Evolutionary conservation across 1,284 basidiomycete species (phyloP).

Genomic region (Sparassis latifolia): DNA sequence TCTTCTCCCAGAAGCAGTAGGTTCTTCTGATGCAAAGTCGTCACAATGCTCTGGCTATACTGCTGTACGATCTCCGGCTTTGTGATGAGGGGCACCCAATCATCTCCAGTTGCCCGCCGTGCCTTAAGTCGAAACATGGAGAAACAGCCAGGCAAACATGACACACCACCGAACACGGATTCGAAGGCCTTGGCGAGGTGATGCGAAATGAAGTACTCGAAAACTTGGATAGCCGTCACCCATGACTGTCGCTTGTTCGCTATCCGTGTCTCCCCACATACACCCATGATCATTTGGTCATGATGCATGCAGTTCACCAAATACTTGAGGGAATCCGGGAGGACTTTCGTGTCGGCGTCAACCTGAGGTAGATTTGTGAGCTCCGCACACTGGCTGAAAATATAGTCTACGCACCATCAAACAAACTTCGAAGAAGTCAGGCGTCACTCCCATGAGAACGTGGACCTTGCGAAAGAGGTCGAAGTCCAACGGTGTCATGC

Average conservation of each 20-base stretch:
- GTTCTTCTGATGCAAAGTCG: slow-evolving; percentile 97
- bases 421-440: slow-evolving; percentile 96
- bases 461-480: slow-evolving; percentile 98
- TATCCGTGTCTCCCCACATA: slow-evolving; percentile 97
- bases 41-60: slow-evolving; percentile 91
- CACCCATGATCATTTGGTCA: slow-evolving; percentile 98
- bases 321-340: slow-evolving; percentile 78
- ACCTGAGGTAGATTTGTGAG: slow-evolving; percentile 49
- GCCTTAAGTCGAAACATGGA: slow-evolving; percentile 99
- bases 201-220: slow-evolving; percentile 99
- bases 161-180: slow-evolving; percentile 98
- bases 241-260: slow-evolving; percentile 97
- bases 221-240: slow-evolving; percentile 98
- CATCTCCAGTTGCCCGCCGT: slow-evolving; percentile 78
- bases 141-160: slow-evolving; percentile 98
- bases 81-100: slow-evolving; percentile 96
- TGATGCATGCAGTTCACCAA: slow-evolving; percentile 98
- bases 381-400: not conserved
- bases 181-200: slow-evolving; percentile 98
- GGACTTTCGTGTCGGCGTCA: slow-evolving; percentile 95
- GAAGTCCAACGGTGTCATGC: slow-evolving; percentile 96
- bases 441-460: slow-evolving; percentile 96
- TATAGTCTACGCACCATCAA: slow-evolving; percentile 74
- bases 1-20: slow-evolving; percentile 95
- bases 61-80: slow-evolving; percentile 98